Percentiles rank a stretch among this genome's conserved stretches.
Conservation (phyloP, 176 grass and related monocot genomes). For the Phoenix roebelenii region DNA sequence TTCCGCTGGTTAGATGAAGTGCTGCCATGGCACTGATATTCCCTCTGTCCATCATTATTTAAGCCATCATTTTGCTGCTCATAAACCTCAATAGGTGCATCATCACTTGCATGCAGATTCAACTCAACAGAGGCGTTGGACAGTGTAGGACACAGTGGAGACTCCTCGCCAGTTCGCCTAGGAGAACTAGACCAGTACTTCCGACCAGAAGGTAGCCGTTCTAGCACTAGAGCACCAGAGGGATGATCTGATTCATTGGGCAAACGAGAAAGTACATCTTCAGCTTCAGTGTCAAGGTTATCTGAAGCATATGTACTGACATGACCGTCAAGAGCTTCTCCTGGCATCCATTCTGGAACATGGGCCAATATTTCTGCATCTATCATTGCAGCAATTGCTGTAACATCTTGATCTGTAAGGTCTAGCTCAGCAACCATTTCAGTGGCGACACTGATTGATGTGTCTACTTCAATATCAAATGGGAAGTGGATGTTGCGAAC, state of each 20-base stretch:
- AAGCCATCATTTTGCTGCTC: neutral
- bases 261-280: constrained; percentile 36
- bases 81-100: constrained; percentile 12
- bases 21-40: neutral
- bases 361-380: constrained; percentile 55
- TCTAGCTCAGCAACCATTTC: constrained; percentile 73
- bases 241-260: constrained; percentile 24
- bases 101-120: constrained; percentile 6
- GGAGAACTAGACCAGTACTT: constrained; percentile 62
- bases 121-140: constrained; percentile 10
- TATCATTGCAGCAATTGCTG: constrained; percentile 59
- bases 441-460: constrained; percentile 65
- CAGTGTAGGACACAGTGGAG: neutral
- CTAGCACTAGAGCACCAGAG: constrained; percentile 30
- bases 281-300: constrained; percentile 32
- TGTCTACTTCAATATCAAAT: constrained; percentile 66
- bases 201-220: constrained; percentile 54
- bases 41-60: neutral
- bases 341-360: constrained; percentile 46
- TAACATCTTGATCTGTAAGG: constrained; percentile 73
- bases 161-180: constrained; percentile 26
- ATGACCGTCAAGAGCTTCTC: constrained; percentile 38
- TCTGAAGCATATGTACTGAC: constrained; percentile 35
- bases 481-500: constrained; percentile 73
- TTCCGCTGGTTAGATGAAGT: neutral